Base-by-base conservation (phyloP, 2,329 filamentous ascomycete species). In the Aspergillus sp. region DNA sequence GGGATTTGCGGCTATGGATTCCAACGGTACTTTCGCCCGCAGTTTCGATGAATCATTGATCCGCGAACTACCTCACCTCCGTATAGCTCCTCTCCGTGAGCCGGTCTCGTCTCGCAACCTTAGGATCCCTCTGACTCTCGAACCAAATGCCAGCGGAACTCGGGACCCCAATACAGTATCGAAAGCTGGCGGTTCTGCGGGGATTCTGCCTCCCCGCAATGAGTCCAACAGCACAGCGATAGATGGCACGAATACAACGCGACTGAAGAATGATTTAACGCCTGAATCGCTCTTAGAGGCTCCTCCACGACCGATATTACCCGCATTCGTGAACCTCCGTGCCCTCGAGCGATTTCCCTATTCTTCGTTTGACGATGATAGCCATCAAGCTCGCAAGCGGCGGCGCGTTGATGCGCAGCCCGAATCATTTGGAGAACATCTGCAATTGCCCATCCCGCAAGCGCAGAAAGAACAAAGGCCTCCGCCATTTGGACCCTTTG, bases 31-130 rank as follows among this genome's bases (percentile, higher is more conserved):
- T 52, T 61, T 70, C 63, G 61, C 67, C 56, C 67, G 71, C 44
- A 64, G 68, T 45, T 73, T 75, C 57, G 77, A 79, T 61, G 77
- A 80, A 63, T 72, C 73, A 47, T 62, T 73, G 51, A 69, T 74
- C 39, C 75, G 74, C 47, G 77, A 79, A 61, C 68, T 77, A 27
- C 74, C 76, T 52, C 73, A 77, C 59, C 68, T 80, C 51, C 76
- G 74, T 57, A 81, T 81, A 50, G 73, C 79, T 60, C 79, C 79
- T 52, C 71, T 81, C 20, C 78, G 78, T 33, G 75, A 79, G 61
- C 78, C 77, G 12, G 72, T 75, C 19, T 76, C 77, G 20, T 73
- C 75, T 13, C 73, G 74, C 39, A 70, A 69, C 39, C 69, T 76
- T 58, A 76, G 73, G 53, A 67, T 71, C 39, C 77, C 77, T n/a